Percentiles rank a stretch among this genome's conserved stretches.
Conservation (phyloP, 768 basidiomycete genomes). For the Leucocoprinus leucothites region DNA sequence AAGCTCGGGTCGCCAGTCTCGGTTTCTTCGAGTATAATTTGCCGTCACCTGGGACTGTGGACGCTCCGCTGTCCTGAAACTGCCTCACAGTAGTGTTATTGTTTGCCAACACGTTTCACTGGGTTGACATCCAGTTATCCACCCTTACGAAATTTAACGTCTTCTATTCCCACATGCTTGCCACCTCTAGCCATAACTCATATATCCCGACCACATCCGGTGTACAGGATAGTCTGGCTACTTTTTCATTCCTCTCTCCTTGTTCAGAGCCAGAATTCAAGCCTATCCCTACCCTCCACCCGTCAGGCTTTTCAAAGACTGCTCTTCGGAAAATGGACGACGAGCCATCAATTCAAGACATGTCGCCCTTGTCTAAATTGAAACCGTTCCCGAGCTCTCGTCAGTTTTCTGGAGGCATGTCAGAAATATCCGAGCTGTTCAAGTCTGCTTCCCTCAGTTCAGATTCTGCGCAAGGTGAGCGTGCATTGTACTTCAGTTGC, state of each 20-base stretch:
- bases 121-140: no score
- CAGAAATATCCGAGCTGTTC: slow-evolving; percentile 9
- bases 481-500: neutral
- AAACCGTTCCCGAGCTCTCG: neutral
- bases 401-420: neutral
- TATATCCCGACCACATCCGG: neutral
- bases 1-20: neutral
- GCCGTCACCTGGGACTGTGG: neutral
- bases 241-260: neutral
- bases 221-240: neutral
- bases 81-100: neutral
- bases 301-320: neutral
- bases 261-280: neutral
- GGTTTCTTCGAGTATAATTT: no score
- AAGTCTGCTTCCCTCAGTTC: neutral
- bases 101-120: neutral
- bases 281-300: neutral
- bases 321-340: neutral
- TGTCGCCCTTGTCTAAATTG: slow-evolving; percentile 1
- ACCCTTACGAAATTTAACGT: no score
- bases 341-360: neutral
- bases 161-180: neutral
- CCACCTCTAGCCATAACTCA: neutral
- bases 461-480: neutral
- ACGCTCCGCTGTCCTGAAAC: neutral